Evolutionary conservation across 208 protist species (phyloP).

Genomic region (Angomonas ambiguus): DNA sequence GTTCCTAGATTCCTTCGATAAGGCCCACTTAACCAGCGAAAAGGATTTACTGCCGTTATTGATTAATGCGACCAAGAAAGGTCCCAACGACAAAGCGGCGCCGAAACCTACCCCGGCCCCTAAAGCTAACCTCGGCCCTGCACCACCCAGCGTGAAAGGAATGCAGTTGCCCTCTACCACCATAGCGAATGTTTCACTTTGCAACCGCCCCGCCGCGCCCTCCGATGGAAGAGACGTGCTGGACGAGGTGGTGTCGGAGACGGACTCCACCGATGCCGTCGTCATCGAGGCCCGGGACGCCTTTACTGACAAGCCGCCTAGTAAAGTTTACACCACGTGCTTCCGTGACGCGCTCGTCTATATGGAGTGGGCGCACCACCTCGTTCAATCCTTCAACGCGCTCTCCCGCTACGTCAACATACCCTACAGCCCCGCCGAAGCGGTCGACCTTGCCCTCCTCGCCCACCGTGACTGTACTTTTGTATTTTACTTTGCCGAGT

Average conservation of each 20-base stretch:
- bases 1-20: not conserved
- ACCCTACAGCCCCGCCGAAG: conserved; percentile 68
- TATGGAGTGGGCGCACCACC: conserved; percentile 60
- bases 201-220: conserved; percentile 56
- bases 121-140: not conserved
- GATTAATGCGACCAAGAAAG: not conserved
- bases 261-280: not conserved
- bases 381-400: conserved; percentile 37
- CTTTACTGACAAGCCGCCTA: conserved; percentile 8
- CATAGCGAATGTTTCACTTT: conserved; percentile 64
- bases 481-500: conserved; percentile 89
- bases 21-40: not conserved
- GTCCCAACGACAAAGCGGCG: not conserved
- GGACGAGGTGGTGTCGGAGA: conserved; percentile 17
- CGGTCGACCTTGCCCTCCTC: conserved; percentile 73
- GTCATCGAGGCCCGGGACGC: conserved; percentile 3
- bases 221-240: conserved; percentile 54
- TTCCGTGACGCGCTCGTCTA: conserved; percentile 59
- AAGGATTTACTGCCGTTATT: not conserved
- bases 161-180: conserved; percentile 28
- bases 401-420: conserved; percentile 31
- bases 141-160: conserved; percentile 15
- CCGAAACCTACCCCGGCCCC: not conserved
- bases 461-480: conserved; percentile 68
- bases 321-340: conserved; percentile 49